Evolutionary conservation across 106 monocot species (phyloP), one percentile per base, ranked within the genome.

Genomic region (Dendrobium catenatum): DNA sequence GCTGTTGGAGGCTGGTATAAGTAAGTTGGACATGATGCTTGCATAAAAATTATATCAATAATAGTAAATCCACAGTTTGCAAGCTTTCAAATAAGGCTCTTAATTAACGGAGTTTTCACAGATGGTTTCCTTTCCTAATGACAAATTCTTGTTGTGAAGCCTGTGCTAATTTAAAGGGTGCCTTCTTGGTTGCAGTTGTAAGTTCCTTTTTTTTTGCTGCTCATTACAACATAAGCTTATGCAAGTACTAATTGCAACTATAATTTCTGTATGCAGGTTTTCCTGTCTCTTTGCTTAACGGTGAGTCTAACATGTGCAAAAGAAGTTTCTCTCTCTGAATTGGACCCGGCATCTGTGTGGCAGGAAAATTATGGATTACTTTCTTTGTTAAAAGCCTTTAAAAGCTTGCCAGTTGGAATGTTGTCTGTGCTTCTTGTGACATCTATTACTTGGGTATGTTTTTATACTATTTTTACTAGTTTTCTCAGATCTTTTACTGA

Each of bases 41-140:
- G 24, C 11, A 11, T 31, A 37, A 20, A 7, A 37, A 13, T 15
- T 70, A 3, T 6, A 13, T 37, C n/a, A 4, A 20, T 33, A 24
- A 24, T 4, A 70, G 33, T 37, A 37, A 13, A 31, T 70, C 31
- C 37, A 17, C 11, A 29, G 0, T 6, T 70, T 70, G 33, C 2
- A 22, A 8, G n/a, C 20, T 1, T 19, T 15, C 43, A n/a, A 13
- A n/a, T 68, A 68, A 68, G n/a, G 0, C 55, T 49, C 59, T 75
- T 26, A 44, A 37, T 9, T 31, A 42, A 43, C 43, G 40, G 26
- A 13, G 15, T 74, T 70, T 4, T 70, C 16, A 51, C 48, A 90
- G 90, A 85, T 90, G 90, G 90, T 90, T 90, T 79, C 90, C 90
- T 40, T 90, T 87, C 76, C 90, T 90, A 24, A 79, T 77, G 70